Base-by-base conservation (phyloP, 768 basidiomycete genomes). In the Pisolithus microcarpus region DNA sequence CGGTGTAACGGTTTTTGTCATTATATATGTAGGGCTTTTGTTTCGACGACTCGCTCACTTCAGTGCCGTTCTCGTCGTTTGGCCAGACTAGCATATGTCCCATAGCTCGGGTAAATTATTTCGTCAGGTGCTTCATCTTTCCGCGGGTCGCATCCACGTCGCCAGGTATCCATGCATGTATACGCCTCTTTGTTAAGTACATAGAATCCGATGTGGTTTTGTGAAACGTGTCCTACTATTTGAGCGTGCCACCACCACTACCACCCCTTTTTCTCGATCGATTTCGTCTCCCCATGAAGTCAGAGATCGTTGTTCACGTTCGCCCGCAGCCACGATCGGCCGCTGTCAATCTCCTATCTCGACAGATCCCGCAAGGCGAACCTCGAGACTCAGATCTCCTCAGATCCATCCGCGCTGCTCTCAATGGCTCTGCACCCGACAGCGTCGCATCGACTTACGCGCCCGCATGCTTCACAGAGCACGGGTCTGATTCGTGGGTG, bases 331-430 rank as follows among this genome's bases (percentile, higher is more conserved):
- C 69, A 28, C 65, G 68, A 38, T 75, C 78, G 37, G 71, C 77
- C 40, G 77, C 78, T 26, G 58, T 63, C 52, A 63, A 69, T 50
- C 73, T 72, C 55, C 68, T 81, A 16, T 56, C 69, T 26, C 62
- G 63, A 30, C 58, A 62, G 31, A n/a, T 31, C 36, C 36, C 55
- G 13, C 55, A 49, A 48, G 31, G 51, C 13, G 50, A 46, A 1
- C 30, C 52, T 18, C 21, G 48, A 38, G 67, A 66, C 31, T 75
- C 76, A 11, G 58, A 61, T 16, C 68, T 88, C 1, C 70, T 87
- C 37, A 72, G 70, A 51, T 71, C 84, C 23, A 83, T 87, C 48
- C 76, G 76, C 37, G 64, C 62, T n/a, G 82, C 80, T 13, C 70
- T 87, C 37, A 79, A 76, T 30, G 82, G 82, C 43, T 71, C 76